Evolutionary conservation across 208 protist species (phyloP).

Genomic region (Angomonas ambiguus): DNA sequence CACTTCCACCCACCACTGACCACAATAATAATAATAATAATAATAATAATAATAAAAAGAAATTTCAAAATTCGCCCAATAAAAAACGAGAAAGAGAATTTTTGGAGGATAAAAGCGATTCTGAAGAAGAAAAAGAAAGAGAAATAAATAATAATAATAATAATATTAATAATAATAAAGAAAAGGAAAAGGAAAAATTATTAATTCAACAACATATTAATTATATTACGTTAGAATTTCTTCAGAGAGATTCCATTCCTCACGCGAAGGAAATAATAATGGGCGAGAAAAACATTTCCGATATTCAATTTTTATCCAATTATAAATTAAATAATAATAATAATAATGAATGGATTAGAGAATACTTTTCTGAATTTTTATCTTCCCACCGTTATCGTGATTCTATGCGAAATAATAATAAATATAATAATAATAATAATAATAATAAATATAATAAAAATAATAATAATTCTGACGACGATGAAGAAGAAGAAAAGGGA

Average conservation of each 20-base stretch:
- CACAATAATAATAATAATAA: constrained; percentile 8
- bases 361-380: no score
- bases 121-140: not conserved
- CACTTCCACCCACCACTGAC: not conserved
- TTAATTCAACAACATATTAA: no score
- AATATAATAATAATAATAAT: not conserved
- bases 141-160: not conserved
- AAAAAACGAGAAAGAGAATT: not conserved
- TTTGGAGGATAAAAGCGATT: not conserved
- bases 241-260: not conserved
- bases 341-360: constrained; percentile 4
- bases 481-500: not conserved
- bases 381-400: not conserved
- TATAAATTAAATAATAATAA: constrained; percentile 1
- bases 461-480: not conserved
- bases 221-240: not conserved
- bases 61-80: not conserved
- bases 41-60: constrained; percentile 2
- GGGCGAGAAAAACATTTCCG: not conserved
- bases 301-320: not conserved
- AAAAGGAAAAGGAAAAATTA: no score
- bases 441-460: not conserved
- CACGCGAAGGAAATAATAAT: not conserved
- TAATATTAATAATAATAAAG: no score
- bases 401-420: no score